Conservation (phyloP, 164 flowering plant genomes). For the Platanus orientalis region DNA sequence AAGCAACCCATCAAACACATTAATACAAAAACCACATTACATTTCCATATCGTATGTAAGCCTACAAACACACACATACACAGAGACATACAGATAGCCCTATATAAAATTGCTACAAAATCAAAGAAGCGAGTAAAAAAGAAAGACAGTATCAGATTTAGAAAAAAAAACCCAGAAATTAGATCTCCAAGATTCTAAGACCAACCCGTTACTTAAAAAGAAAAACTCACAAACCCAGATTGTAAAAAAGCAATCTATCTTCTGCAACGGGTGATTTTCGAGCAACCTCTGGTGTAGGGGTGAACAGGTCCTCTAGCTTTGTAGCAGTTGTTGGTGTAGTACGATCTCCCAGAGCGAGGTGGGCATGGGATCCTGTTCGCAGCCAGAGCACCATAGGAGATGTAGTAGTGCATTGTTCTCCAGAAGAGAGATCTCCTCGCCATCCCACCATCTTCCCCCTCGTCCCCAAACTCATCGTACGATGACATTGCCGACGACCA, state of each 20-base stretch:
- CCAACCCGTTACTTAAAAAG: too few relatives aligned
- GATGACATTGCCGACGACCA: constrained; percentile 24
- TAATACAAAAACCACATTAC: too few relatives aligned
- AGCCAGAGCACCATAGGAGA: constrained; percentile 75
- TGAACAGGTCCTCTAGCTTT: constrained; percentile 45
- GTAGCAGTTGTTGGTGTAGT: constrained; percentile 75
- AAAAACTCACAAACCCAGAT: not conserved
- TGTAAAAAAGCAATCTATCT: constrained; percentile 11
- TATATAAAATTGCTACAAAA: too few relatives aligned
- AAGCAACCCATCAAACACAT: too few relatives aligned
- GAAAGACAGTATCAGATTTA: too few relatives aligned
- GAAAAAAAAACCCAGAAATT: not conserved
- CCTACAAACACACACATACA: too few relatives aligned
- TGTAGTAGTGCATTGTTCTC: constrained; percentile 47
- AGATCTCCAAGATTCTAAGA: too few relatives aligned
- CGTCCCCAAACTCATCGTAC: constrained; percentile 15
- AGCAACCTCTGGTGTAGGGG: constrained; percentile 74
- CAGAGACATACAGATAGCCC: too few relatives aligned
- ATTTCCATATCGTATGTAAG: too few relatives aligned
- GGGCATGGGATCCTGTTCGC: constrained; percentile 81
- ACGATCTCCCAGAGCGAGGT: constrained; percentile 79
- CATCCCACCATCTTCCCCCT: constrained; percentile 9
- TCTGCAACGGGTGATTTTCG: constrained; percentile 64
- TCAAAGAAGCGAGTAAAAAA: too few relatives aligned
- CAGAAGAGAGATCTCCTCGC: constrained; percentile 56